These are phyloP conservation scores for Pseudonitzschia multiseries DNA, from an alignment of 108 stramenopile species.

Conservation along the genomic window DNA sequence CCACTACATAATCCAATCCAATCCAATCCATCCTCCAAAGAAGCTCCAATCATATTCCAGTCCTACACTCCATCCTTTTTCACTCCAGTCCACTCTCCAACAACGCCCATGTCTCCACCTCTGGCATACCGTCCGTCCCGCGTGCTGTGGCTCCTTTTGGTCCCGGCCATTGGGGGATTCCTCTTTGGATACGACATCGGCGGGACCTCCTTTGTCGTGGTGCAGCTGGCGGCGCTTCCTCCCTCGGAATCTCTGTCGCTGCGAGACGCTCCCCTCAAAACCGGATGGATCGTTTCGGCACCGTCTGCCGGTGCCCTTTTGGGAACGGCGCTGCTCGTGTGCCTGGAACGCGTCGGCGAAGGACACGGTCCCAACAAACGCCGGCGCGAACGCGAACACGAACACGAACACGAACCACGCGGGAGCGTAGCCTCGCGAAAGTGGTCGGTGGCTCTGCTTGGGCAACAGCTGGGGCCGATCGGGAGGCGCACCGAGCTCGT, in stretches of 20 bases:
- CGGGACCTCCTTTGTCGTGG: conserved; percentile 44
- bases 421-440: no score
- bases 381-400: no score
- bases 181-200: conserved; percentile 72
- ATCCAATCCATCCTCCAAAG: no score
- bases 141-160: not conserved
- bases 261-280: conserved; percentile 24
- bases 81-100: no score
- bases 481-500: conserved; percentile 56
- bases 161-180: conserved; percentile 20
- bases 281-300: conserved; percentile 53
- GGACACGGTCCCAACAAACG: no score
- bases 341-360: not conserved
- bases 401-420: no score
- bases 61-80: not conserved
- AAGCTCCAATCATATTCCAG: no score
- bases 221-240: conserved; percentile 25
- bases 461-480: conserved; percentile 17
- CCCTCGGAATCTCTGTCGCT: not conserved
- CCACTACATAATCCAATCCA: no score
- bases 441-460: not conserved
- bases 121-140: not conserved
- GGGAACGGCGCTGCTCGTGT: conserved; percentile 19
- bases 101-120: not conserved
- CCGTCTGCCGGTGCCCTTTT: conserved; percentile 52